These are phyloP conservation scores for Boletus vinaceobasis DNA, from an alignment of 768 basidiomycete species.

Conservation along the genomic window DNA sequence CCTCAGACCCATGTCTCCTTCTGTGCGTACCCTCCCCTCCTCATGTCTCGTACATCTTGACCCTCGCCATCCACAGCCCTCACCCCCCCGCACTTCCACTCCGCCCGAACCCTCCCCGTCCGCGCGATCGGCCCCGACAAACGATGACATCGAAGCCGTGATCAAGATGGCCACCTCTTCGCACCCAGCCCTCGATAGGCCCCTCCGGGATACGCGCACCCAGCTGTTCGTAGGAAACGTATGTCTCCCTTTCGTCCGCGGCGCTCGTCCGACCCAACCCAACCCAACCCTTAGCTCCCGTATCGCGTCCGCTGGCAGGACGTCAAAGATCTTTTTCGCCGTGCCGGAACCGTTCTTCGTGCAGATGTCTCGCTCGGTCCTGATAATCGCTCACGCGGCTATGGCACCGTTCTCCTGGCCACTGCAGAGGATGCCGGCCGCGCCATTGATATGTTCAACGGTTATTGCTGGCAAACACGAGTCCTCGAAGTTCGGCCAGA, in stretches of 20 bases:
- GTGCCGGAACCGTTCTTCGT: slow-evolving; percentile 85
- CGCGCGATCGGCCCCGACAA: slow-evolving; percentile 43
- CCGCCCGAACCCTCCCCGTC: slow-evolving; percentile 7
- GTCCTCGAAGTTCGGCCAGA: slow-evolving; percentile 90
- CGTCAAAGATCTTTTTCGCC: slow-evolving; percentile 95
- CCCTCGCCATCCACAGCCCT: slow-evolving; percentile 11
- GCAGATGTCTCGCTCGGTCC: slow-evolving; percentile 78
- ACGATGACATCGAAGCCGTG: slow-evolving; percentile 88
- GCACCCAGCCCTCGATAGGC: slow-evolving; percentile 47
- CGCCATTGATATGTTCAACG: slow-evolving; percentile 95
- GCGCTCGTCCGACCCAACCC: neutral
- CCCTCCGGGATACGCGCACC: slow-evolving; percentile 80
- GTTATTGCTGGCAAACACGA: slow-evolving; percentile 95
- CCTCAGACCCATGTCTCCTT: slow-evolving; percentile 16
- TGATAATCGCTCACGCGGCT: slow-evolving; percentile 89
- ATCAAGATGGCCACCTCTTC: slow-evolving; percentile 88
- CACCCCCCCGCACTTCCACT: neutral
- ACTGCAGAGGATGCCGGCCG: slow-evolving; percentile 92
- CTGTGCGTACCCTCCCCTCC: neutral
- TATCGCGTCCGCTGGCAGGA: slow-evolving; percentile 99
- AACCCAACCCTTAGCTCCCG: slow-evolving; percentile 63
- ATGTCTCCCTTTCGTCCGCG: slow-evolving; percentile 29
- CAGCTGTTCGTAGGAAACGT: slow-evolving; percentile 98
- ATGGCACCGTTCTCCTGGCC: slow-evolving; percentile 92
- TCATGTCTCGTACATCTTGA: neutral